Conservation (phyloP, 495 filamentous ascomycete genomes). For the Penicillium nucicola region DNA sequence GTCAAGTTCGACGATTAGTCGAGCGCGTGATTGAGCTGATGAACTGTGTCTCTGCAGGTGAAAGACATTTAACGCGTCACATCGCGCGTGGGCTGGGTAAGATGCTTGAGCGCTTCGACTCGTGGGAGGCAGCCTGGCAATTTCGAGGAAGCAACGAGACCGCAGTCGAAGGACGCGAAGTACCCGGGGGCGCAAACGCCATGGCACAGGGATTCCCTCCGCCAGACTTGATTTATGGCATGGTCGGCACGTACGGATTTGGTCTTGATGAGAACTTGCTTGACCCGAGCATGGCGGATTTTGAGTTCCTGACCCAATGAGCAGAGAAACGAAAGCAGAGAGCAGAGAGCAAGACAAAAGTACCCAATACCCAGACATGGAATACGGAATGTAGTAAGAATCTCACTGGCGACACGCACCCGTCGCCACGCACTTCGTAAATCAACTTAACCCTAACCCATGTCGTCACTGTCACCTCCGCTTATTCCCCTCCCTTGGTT, state of each 20-base stretch:
- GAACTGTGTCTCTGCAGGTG: slow-evolving; percentile 50
- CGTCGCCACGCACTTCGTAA: slow-evolving; percentile 21
- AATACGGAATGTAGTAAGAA: slow-evolving; percentile 12
- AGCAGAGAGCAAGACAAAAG: background rate
- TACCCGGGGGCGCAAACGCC: slow-evolving; percentile 44
- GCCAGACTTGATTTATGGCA: slow-evolving; percentile 47
- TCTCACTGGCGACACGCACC: slow-evolving; percentile 11
- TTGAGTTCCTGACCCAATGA: slow-evolving; percentile 40
- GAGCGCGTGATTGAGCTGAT: slow-evolving; percentile 49
- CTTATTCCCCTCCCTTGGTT: slow-evolving; percentile 23
- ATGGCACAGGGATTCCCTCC: slow-evolving; percentile 48
- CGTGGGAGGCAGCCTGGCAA: slow-evolving; percentile 41
- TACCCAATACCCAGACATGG: too few relatives aligned
- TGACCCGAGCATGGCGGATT: slow-evolving; percentile 46
- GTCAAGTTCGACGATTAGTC: slow-evolving; percentile 46
- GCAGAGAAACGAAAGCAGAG: too few relatives aligned
- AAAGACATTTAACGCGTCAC: slow-evolving; percentile 51
- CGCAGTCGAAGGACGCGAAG: slow-evolving; percentile 17
- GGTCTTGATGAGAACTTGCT: slow-evolving; percentile 46
- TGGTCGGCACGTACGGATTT: slow-evolving; percentile 49
- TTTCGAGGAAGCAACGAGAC: slow-evolving; percentile 15
- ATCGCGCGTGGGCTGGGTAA: slow-evolving; percentile 53
- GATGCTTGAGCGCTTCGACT: slow-evolving; percentile 47
- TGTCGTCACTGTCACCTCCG: slow-evolving; percentile 27
- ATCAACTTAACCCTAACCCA: slow-evolving; percentile 14